A percentile compares a stretch with the other conserved stretches of the same genome.
Evolutionary conservation across 352 stramenopile genomes (phyloP).

Genomic region (Ophiocytium majus): DNA sequence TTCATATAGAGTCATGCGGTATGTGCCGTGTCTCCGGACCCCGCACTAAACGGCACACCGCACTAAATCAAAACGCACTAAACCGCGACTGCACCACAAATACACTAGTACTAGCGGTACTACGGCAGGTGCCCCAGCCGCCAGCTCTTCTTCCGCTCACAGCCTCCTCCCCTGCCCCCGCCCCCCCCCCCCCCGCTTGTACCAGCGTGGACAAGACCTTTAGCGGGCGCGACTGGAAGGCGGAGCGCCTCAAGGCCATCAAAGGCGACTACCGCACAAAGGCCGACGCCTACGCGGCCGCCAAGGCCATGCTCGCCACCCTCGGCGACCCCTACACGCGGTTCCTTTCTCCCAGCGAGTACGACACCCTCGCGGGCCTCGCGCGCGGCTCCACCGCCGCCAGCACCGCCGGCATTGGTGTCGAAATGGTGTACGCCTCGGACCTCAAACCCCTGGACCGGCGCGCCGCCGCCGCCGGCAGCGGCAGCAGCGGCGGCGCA

Average conservation of each 20-base stretch:
- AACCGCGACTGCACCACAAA: too few relatives aligned
- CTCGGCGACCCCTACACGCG: constrained; percentile 58
- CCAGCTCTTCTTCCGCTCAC: too few relatives aligned
- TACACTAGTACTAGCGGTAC: too few relatives aligned
- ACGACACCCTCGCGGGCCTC: constrained; percentile 42
- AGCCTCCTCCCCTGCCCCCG: too few relatives aligned
- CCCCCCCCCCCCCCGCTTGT: not conserved
- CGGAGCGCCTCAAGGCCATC: constrained; percentile 50
- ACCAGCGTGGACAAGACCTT: constrained; percentile 52
- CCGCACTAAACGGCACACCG: too few relatives aligned
- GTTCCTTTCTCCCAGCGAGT: constrained; percentile 54
- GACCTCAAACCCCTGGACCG: too few relatives aligned
- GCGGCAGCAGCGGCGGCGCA: not conserved
- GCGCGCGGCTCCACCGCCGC: constrained; percentile 28
- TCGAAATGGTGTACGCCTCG: constrained; percentile 24
- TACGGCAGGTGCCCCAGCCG: too few relatives aligned
- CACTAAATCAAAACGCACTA: too few relatives aligned
- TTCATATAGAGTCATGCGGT: too few relatives aligned
- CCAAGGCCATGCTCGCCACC: constrained; percentile 51
- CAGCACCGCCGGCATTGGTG: constrained; percentile 44
- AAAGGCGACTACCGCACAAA: constrained; percentile 50
- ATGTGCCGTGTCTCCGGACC: too few relatives aligned
- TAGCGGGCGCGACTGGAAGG: constrained; percentile 56
- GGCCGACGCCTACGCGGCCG: constrained; percentile 43
- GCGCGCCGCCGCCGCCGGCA: not conserved